Evolutionary conservation across 1,284 basidiomycete genomes (phyloP).

Genomic region (Farysia itapuensis): DNA sequence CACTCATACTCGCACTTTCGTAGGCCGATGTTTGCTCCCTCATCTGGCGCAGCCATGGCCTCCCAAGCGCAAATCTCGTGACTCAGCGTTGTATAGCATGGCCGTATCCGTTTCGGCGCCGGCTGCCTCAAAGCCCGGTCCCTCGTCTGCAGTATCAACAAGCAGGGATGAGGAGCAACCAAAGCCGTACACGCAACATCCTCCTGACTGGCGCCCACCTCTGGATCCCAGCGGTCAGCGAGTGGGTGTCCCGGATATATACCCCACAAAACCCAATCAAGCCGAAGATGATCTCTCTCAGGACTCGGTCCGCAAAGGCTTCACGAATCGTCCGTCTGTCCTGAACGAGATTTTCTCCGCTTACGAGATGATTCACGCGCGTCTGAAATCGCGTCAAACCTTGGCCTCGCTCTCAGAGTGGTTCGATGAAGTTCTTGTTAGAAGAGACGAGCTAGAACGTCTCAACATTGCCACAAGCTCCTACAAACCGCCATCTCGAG

Average conservation of each 20-base stretch:
- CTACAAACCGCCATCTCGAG: constrained; percentile 63
- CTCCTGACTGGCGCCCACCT: constrained; percentile 48
- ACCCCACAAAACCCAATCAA: constrained; percentile 78
- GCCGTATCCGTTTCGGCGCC: no score
- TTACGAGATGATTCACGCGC: constrained; percentile 64
- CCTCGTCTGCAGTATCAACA: no score
- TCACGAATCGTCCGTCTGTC: constrained; percentile 63
- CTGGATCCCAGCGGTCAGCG: constrained; percentile 33
- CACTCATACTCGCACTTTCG: no score
- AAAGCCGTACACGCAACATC: constrained; percentile 35
- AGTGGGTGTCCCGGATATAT: constrained; percentile 68
- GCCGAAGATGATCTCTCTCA: constrained; percentile 82
- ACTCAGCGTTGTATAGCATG: no score
- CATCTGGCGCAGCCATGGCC: no score
- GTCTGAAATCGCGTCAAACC: constrained; percentile 58
- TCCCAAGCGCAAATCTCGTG: no score
- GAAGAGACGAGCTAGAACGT: constrained; percentile 22
- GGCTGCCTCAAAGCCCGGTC: no score
- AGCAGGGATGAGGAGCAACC: no score
- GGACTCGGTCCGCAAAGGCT: constrained; percentile 76
- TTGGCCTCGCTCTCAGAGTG: constrained; percentile 26
- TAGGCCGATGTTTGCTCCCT: no score
- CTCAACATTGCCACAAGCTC: constrained; percentile 11
- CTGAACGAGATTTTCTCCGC: constrained; percentile 65
- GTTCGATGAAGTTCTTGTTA: constrained; percentile 36